Evolutionary conservation across 2,329 filamentous ascomycete genomes (phyloP).

Genomic region (Dactylellina parvicollis): DNA sequence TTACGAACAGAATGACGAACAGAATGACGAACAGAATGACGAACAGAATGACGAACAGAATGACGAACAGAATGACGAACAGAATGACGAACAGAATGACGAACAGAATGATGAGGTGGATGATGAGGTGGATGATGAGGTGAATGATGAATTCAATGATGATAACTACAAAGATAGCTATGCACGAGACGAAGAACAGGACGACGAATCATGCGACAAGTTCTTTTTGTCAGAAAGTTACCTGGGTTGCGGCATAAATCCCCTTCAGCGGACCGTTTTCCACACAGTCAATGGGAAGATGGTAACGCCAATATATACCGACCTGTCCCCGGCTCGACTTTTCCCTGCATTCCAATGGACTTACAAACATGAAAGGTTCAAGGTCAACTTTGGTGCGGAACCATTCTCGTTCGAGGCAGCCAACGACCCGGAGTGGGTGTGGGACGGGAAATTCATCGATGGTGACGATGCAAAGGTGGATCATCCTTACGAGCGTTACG

Average conservation of each 20-base stretch:
- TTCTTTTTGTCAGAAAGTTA: background rate
- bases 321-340: background rate
- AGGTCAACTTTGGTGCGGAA: conserved; percentile 11
- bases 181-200: background rate
- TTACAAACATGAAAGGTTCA: background rate
- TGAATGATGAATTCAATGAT: background rate
- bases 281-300: conserved; percentile 16
- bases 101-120: background rate
- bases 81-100: background rate
- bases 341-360: background rate
- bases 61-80: background rate
- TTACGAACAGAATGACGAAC: no score
- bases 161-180: no score
- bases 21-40: no score
- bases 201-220: background rate
- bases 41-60: background rate
- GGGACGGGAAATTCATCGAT: background rate
- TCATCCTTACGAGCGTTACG: background rate
- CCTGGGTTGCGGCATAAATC: conserved; percentile 12
- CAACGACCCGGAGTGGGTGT: conserved; percentile 14
- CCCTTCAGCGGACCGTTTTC: background rate
- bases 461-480: background rate
- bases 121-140: no score
- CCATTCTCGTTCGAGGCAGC: conserved; percentile 13
- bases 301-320: background rate